Evolutionary conservation across 2,329 filamentous ascomycete species (phyloP), one percentile per base, ranked within the genome.

Genomic region (Verticillium nonalfalfae): DNA sequence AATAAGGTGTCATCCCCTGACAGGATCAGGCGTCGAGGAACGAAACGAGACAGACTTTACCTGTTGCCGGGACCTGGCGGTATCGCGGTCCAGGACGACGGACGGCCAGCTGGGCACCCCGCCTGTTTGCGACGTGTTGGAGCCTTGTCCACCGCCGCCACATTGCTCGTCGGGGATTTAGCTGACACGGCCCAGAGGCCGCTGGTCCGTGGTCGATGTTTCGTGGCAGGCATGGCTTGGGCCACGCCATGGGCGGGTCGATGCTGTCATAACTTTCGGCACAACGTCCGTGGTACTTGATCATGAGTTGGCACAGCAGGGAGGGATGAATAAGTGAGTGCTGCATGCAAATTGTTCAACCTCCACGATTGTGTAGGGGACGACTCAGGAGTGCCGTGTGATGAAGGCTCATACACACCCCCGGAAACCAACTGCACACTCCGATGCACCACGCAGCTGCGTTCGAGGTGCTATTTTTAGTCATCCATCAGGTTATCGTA

Each of bases 181-280:
- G 62, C 57, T 63, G 60, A 55, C 57, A 62, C 58, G 45, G 45
- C 45, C 45, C 45, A 52, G 18, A 56, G 59, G 57, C 60, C 59
- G 39, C 52, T 52, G 54, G 38, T 54, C 38, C 40, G 58, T 59
- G 58, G 38, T 57, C 38, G 14, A 15, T 58, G 57, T 58, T 45
- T 50, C 45, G 52, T 57, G 63, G 59, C 64, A 60, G 59, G 62
- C 62, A 62, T 65, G 60, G 61, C 62, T 58, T 38, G 61, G 64
- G 60, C 64, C 64, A 65, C 40, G 45, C 52, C 39, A 60, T 56
- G 50, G 58, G 52, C 50, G 40, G 58, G 40, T 60, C 59, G 62
- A 64, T 64, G 62, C 60, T 56, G 38, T 63, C 59, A 61, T 55
- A 57, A 60, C 60, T 61, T 60, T 55, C 56, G 64, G 57, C 59